A percentile compares a stretch with the other conserved stretches of the same genome.
phyloP scores from a whole-genome alignment of 331 rosid species.

The Saraca asoca region DNA sequence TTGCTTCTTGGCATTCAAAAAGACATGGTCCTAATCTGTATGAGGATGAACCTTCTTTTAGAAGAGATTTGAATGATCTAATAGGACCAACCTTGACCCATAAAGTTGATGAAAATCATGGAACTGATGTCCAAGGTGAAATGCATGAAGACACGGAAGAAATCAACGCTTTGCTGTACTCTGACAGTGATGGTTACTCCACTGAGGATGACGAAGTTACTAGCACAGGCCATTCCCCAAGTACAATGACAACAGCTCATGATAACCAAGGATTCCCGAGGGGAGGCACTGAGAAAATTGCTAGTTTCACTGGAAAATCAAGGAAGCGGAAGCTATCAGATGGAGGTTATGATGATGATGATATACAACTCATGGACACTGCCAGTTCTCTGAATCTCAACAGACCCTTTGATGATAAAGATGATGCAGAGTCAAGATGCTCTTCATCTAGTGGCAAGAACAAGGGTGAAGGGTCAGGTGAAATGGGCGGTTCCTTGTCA shows the following conservation, averaged over 20 bases:
- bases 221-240: constrained; percentile 95
- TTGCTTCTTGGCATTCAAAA: constrained; percentile 56
- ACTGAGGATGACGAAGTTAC: constrained; percentile 88
- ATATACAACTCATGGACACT: constrained; percentile 52
- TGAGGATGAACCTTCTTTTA: constrained; percentile 34
- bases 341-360: constrained; percentile 38
- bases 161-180: constrained; percentile 87
- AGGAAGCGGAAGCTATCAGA: constrained; percentile 67
- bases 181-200: constrained; percentile 62
- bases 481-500: constrained; percentile 40
- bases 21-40: constrained; percentile 35
- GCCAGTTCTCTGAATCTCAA: constrained; percentile 57
- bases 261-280: constrained; percentile 38
- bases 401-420: constrained; percentile 39
- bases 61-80: constrained; percentile 40
- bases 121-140: constrained; percentile 60
- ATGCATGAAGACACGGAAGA: constrained; percentile 97
- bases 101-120: constrained; percentile 50
- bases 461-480: constrained; percentile 33
- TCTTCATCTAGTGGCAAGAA: neutral
- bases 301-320: constrained; percentile 57
- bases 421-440: constrained; percentile 78
- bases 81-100: constrained; percentile 48
- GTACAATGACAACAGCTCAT: constrained; percentile 57
- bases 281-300: constrained; percentile 54